Conservation (phyloP, 2,329 filamentous ascomycete genomes). For the Pestalotiopsis sp. region DNA sequence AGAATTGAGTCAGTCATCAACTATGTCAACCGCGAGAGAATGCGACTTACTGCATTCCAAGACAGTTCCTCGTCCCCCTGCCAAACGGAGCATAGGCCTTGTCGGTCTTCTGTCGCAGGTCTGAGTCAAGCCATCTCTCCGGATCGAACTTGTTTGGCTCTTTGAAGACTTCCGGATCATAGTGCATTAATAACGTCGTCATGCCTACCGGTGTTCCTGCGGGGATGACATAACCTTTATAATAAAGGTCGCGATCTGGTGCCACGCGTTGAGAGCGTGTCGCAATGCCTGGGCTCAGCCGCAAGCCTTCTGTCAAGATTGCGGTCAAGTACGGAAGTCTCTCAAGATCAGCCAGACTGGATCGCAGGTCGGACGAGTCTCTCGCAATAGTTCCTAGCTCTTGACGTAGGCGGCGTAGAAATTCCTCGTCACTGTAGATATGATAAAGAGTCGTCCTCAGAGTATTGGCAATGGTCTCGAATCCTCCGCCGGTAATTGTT, state of each 20-base stretch:
- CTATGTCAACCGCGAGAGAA: background rate
- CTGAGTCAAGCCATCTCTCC: conserved; percentile 8
- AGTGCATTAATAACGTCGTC: conserved; percentile 21
- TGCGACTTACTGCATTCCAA: conserved; percentile 6
- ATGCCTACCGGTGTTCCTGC: conserved; percentile 28
- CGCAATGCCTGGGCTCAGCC: conserved; percentile 30
- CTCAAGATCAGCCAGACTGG: background rate
- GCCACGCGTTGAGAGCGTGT: conserved; percentile 25
- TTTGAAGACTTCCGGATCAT: conserved; percentile 9
- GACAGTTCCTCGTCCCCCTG: background rate
- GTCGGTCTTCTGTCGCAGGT: background rate
- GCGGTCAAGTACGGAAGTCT: background rate
- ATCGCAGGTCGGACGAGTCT: background rate
- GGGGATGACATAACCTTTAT: conserved; percentile 26
- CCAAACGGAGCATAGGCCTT: background rate
- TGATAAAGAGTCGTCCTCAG: background rate
- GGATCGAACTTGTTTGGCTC: conserved; percentile 6
- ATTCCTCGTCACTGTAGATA: background rate
- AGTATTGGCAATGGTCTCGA: background rate
- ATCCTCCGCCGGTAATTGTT: background rate
- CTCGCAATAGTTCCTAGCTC: background rate
- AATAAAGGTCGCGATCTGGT: conserved; percentile 18
- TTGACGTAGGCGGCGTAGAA: background rate
- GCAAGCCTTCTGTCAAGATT: background rate
- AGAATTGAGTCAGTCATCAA: background rate